phyloP scores from a whole-genome alignment of 257 asterid species.

The Anisodus tanguticus region DNA sequence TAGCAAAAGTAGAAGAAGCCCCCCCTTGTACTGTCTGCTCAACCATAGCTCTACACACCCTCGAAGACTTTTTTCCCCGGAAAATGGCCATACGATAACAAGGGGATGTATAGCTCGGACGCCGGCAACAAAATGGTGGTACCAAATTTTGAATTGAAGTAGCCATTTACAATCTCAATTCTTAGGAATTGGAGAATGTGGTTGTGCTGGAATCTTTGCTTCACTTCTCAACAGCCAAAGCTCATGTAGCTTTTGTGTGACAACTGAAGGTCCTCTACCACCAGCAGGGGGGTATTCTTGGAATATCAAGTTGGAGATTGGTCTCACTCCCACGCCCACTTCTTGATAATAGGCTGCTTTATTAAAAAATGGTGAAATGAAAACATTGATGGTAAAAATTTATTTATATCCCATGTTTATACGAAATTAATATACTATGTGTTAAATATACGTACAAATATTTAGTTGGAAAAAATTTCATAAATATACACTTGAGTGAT shows the following conservation, averaged over 20 bases:
- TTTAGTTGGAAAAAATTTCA: too few relatives aligned
- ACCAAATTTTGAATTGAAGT: constrained; percentile 25
- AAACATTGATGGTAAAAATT: too few relatives aligned
- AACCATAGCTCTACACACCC: constrained; percentile 59
- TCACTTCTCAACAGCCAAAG: neutral
- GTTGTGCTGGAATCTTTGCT: neutral
- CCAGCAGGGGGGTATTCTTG: neutral
- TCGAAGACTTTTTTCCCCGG: neutral
- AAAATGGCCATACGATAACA: neutral
- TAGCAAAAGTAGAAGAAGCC: constrained; percentile 83
- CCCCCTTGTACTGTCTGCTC: constrained; percentile 71
- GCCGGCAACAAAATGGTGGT: neutral
- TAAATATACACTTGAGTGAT: too few relatives aligned
- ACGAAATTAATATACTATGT: too few relatives aligned
- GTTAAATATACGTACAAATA: too few relatives aligned
- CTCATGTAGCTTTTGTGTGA: neutral
- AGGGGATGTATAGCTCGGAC: neutral
- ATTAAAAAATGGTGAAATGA: too few relatives aligned
- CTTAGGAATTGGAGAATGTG: neutral
- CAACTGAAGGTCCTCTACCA: neutral
- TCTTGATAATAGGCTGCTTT: too few relatives aligned
- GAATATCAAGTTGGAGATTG: neutral
- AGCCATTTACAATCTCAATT: constrained; percentile 27
- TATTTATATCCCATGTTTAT: too few relatives aligned
- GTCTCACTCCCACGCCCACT: neutral